Evolutionary conservation across 2,329 filamentous ascomycete species (phyloP), one percentile per base, ranked within the genome.

Genomic region (Neofusicoccum sp.): DNA sequence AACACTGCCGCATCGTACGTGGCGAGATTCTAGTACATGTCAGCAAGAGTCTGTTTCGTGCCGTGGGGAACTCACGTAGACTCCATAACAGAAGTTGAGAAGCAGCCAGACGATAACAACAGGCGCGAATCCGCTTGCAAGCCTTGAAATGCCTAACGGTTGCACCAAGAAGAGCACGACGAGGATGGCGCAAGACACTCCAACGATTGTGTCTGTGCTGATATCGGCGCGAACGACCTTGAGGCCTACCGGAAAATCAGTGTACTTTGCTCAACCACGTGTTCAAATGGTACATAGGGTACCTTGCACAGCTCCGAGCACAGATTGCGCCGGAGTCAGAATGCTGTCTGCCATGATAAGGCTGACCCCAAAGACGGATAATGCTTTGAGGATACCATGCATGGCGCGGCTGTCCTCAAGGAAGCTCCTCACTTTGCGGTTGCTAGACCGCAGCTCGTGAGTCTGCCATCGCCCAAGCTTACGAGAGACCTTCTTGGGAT

Each of bases 311-410:
- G 88, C 88, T 33, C 88, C 88, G 4, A 91, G 81, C 1, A 90
- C 86, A 2, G 87, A 89, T 71, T 91, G 88, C 0, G 88, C 88
- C 0, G 88, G 88, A 1, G 88, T 90, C 31, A 90, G 76, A 8
- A 90, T 83, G 45, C 88, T 87, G 71, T 90, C 84, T 37, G 83
- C 80, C 75, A 90, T 86, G 64, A 90, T 86, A 81, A 90, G 85
- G 31, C 84, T 85, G 5, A 90, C 88, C 8, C 86, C 87, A 6
- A 90, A 76, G 1, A 90, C 85, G 1, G 86, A 87, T 49, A 89
- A 81, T 1, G 82, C 76, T 70, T 89, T 88, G n/a, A 91, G 75
- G 0, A 85, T 66, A 9, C 77, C 76, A 37, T 84, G 82, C 14
- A 83, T 79, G 49, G 82, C 71, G 4, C 62, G 75, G 63, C 83